Base-by-base conservation (phyloP, 257 asterid species). In the Solanum etuberosum region DNA sequence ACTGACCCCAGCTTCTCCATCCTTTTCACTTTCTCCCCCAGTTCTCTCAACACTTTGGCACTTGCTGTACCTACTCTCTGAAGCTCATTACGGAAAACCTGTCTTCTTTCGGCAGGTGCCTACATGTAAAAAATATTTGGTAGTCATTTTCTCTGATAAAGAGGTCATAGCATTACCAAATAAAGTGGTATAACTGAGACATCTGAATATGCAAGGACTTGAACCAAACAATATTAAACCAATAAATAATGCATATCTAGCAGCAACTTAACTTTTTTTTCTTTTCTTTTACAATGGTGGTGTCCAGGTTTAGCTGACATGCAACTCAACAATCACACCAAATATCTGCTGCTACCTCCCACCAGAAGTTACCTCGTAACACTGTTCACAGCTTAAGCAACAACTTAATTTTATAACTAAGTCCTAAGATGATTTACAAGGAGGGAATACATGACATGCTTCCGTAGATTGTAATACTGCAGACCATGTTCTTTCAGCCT, bases 71-170 rank as follows among this genome's bases (percentile, higher is more conserved):
- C 92, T 9, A 94, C 97, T 76, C 90, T 91, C 82, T 89, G 95
- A 32, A 95, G 96, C 84, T 93, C 95, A 48, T 84, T 86, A 71
- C 92, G 89, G 57, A 95, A 94, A 63, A 94, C 94, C 59, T 90
- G 93, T 90, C 98, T 89, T 90, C 91, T 92, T 89, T 93, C 97
- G 0, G 93, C 93, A 74, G 98, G 93, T 16, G 95, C 98, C 98
- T 94, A 84, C 48, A 54, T 31, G 18, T 25, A 8, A 51, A n/a
- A 57, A 16, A 27, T 48, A 18, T 80, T 29, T 29, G 15, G 29
- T 46, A 46, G 85, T 80, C 42, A 46, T 48, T 73, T 43, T 46
- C 4, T 27, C 40, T 10, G 20, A 29, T 80, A 46, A 80, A 80
- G 12, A 80, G 38, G 68, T 46, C 68, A 78, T 4, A 27, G 42